These are phyloP conservation scores for Pterocarpus santalinus DNA, from an alignment of 306 rosid species.

Conservation along the genomic window DNA sequence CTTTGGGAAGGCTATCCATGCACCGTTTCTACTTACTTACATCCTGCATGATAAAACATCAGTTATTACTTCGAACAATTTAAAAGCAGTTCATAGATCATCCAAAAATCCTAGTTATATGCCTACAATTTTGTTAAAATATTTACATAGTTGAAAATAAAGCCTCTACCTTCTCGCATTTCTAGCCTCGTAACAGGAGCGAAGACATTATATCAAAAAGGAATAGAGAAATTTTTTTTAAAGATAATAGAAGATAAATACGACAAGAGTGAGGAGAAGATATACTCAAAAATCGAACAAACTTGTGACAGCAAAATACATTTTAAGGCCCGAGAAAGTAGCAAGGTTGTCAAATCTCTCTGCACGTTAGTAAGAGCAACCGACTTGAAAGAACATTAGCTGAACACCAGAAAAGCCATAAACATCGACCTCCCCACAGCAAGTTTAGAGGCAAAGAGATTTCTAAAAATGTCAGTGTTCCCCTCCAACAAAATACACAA, in stretches of 20 bases:
- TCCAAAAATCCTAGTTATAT: constrained; percentile 22
- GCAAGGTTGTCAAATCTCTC: neutral
- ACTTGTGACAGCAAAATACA: neutral
- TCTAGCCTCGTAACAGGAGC: neutral
- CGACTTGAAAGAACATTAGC: neutral
- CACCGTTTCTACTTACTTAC: constrained; percentile 16
- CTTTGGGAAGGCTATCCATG: constrained; percentile 14
- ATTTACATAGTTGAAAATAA: neutral
- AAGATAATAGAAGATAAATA: neutral
- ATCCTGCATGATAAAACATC: constrained; percentile 45
- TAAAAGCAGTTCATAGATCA: constrained; percentile 18
- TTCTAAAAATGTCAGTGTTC: constrained; percentile 18
- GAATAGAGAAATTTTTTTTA: neutral
- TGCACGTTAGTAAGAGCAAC: neutral
- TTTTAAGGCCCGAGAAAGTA: neutral
- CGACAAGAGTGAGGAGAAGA: neutral
- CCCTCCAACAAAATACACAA: constrained; percentile 23
- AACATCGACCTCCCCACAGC: neutral
- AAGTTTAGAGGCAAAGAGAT: constrained; percentile 19
- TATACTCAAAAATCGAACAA: neutral
- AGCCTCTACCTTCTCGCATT: neutral
- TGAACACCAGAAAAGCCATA: neutral
- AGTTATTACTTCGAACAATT: constrained; percentile 28
- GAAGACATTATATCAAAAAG: neutral
- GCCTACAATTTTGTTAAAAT: neutral